A percentile compares a stretch with the other conserved stretches of the same genome.
Evolutionary conservation across 768 basidiomycete species (phyloP).

Genomic region (Xerocomus spinulosus): DNA sequence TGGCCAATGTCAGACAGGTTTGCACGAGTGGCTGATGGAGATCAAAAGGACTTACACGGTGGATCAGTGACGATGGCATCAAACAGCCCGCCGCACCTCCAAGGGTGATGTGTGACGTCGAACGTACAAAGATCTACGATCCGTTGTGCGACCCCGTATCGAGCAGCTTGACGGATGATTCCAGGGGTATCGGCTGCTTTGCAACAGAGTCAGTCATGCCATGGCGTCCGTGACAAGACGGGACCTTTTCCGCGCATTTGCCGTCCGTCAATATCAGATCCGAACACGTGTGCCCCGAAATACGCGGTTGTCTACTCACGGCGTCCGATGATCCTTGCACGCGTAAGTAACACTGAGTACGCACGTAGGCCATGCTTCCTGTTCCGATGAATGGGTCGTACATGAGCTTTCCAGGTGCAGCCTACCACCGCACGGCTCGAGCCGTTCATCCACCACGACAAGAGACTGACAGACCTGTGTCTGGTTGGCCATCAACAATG

Average conservation of each 20-base stretch:
- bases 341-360: constrained; percentile 1
- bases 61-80: constrained; percentile 96
- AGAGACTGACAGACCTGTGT: constrained; percentile 56
- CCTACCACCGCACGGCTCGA: constrained; percentile 38
- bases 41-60: constrained; percentile 58
- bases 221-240: not conserved
- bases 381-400: constrained; percentile 97
- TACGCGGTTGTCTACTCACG: constrained; percentile 67
- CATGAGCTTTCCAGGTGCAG: constrained; percentile 81
- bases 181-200: constrained; percentile 54
- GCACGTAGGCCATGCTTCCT: constrained; percentile 85
- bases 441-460: not conserved
- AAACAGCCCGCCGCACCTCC: constrained; percentile 84
- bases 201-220: constrained; percentile 1
- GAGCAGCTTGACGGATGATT: constrained; percentile 71
- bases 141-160: constrained; percentile 71
- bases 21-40: not conserved
- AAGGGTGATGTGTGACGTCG: constrained; percentile 87
- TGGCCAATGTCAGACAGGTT: constrained; percentile 28
- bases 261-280: constrained; percentile 95
- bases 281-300: constrained; percentile 83
- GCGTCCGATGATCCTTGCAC: constrained; percentile 1
- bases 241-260: constrained; percentile 93
- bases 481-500: constrained; percentile 95
- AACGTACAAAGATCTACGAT: constrained; percentile 88